A percentile compares a stretch with the other conserved stretches of the same genome.
Conservation (phyloP, 805 yeast species). For the Hanseniaspora clermontiae region DNA sequence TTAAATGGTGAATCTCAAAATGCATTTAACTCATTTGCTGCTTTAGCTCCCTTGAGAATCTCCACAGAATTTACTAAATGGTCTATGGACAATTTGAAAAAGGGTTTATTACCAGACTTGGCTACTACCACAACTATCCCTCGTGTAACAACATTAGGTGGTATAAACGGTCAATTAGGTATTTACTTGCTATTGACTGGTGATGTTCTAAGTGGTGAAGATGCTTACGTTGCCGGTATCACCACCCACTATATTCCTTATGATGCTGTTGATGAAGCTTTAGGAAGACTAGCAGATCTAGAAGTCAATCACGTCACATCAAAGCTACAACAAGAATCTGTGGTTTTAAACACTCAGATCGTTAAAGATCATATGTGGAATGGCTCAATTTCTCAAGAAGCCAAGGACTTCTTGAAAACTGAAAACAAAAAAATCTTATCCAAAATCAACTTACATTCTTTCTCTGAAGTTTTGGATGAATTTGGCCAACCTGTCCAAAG, state of each 20-base stretch:
- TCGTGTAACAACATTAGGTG: conserved; percentile 35
- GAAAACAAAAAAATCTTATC: conserved; percentile 7
- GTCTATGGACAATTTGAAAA: conserved; percentile 97
- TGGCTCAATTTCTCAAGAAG: conserved; percentile 13
- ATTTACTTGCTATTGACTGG: conserved; percentile 81
- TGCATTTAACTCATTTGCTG: conserved; percentile 88
- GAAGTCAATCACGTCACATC: conserved; percentile 24
- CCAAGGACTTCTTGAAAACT: conserved; percentile 30
- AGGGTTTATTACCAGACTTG: conserved; percentile 93
- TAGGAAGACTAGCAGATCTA: conserved; percentile 52
- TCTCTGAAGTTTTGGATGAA: conserved; percentile 54
- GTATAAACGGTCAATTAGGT: conserved; percentile 62
- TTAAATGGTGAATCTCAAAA: conserved; percentile 96
- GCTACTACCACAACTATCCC: conserved; percentile 87
- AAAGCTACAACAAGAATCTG: conserved; percentile 25
- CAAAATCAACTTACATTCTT: conserved; percentile 37
- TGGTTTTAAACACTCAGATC: conserved; percentile 15
- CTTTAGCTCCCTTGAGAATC: conserved; percentile 82
- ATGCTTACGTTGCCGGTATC: conserved; percentile 69
- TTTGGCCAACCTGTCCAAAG: conserved; percentile 55
- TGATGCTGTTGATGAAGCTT: conserved; percentile 47
- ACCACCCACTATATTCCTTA: conserved; percentile 83
- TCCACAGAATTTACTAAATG: conserved; percentile 84
- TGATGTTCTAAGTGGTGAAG: conserved; percentile 60
- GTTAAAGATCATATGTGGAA: conserved; percentile 17